Percentiles rank a stretch among this genome's conserved stretches.
Evolutionary conservation across 768 basidiomycete genomes (phyloP).

Genomic region (Paxillus ammoniavirescens): DNA sequence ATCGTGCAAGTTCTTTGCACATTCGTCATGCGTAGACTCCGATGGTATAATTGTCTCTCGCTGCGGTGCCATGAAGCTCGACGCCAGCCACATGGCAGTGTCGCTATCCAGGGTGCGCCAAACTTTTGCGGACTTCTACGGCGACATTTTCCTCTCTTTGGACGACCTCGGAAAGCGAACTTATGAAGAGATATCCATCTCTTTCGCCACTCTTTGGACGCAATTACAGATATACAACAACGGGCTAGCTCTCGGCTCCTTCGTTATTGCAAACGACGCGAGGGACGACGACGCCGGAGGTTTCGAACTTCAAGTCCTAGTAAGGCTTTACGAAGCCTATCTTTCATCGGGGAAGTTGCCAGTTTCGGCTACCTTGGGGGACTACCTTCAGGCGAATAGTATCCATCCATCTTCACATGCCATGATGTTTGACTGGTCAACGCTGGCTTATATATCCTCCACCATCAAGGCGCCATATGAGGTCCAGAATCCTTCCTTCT

Average conservation of each 20-base stretch:
- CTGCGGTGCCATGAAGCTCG: constrained; percentile 41
- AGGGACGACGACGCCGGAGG: constrained; percentile 39
- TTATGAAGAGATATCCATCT: constrained; percentile 70
- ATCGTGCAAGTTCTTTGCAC: constrained; percentile 60
- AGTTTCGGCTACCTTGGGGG: constrained; percentile 46
- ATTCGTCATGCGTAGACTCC: constrained; percentile 46
- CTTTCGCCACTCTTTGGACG: constrained; percentile 57
- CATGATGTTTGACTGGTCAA: constrained; percentile 68
- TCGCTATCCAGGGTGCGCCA: constrained; percentile 49
- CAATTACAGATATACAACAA: constrained; percentile 67
- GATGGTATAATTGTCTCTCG: constrained; percentile 24
- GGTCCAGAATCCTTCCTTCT: constrained; percentile 3
- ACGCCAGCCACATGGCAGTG: constrained; percentile 50
- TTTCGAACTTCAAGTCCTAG: constrained; percentile 60
- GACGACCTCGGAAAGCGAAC: constrained; percentile 47
- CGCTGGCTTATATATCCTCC: constrained; percentile 59
- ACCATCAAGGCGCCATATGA: constrained; percentile 43
- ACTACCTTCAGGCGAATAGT: constrained; percentile 53
- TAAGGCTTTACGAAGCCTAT: constrained; percentile 50
- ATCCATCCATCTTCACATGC: constrained; percentile 39
- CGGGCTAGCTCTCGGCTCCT: constrained; percentile 63
- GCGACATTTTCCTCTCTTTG: constrained; percentile 40
- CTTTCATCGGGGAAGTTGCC: constrained; percentile 42
- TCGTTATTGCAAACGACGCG: constrained; percentile 45
- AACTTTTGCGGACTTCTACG: constrained; percentile 57